Conservation (phyloP, 495 filamentous ascomycete species). For the Usnea hakonensis region DNA sequence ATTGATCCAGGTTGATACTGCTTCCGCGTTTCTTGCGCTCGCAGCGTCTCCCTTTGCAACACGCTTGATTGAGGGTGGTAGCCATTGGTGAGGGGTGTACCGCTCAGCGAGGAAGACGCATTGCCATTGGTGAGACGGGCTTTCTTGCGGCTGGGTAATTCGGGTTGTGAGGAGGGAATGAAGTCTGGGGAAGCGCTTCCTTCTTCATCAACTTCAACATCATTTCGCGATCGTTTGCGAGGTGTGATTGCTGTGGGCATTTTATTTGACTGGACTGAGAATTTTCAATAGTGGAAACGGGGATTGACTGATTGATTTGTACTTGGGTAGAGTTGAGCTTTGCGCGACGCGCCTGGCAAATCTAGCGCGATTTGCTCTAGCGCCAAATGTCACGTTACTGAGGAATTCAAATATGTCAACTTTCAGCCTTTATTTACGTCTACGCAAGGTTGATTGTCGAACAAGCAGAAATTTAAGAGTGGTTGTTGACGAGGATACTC, state of each 20-base stretch:
- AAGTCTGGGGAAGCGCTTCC: slow-evolving; percentile 7
- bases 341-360: neutral
- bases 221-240: slow-evolving; percentile 16
- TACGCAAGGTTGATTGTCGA: too few species aligned
- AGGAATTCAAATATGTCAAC: too few species aligned
- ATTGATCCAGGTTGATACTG: slow-evolving; percentile 74
- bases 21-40: slow-evolving; percentile 3
- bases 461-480: too few species aligned
- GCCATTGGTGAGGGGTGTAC: slow-evolving; percentile 10
- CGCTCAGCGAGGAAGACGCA: slow-evolving; percentile 8
- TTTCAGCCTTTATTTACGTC: too few species aligned
- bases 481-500: too few species aligned
- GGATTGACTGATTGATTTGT: neutral
- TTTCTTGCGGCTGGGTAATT: slow-evolving; percentile 16
- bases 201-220: slow-evolving; percentile 12
- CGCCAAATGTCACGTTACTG: too few species aligned
- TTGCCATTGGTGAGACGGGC: slow-evolving; percentile 22
- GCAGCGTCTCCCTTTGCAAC: slow-evolving; percentile 18
- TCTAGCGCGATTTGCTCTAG: too few species aligned
- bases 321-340: neutral
- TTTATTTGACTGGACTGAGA: neutral
- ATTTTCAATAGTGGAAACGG: neutral
- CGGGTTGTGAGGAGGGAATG: slow-evolving; percentile 10
- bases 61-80: neutral
- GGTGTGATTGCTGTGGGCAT: slow-evolving; percentile 13